Conservation (phyloP, 306 rosid species). For the Pueraria montana region DNA sequence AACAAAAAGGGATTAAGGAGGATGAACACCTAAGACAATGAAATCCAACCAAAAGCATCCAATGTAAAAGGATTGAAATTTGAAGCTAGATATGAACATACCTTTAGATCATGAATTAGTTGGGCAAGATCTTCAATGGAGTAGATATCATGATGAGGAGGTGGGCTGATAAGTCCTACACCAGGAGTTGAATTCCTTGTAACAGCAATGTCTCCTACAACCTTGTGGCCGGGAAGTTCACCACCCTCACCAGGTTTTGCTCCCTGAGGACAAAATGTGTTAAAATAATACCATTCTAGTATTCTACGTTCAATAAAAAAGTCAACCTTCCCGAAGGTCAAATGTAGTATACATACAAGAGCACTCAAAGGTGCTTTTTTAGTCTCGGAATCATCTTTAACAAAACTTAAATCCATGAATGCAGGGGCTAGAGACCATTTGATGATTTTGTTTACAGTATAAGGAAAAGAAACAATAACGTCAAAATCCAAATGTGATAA, state of each 20-base stretch:
- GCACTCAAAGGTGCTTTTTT: background rate
- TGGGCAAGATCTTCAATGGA: constrained; percentile 24
- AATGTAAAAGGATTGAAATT: background rate
- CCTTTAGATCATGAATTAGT: constrained; percentile 32
- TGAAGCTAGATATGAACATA: background rate
- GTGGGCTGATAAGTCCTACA: constrained; percentile 34
- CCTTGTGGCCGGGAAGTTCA: constrained; percentile 29
- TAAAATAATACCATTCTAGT: background rate
- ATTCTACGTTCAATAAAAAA: background rate
- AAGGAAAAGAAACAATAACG: background rate
- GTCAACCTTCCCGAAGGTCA: background rate
- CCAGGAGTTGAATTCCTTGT: constrained; percentile 31
- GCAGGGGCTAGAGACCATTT: background rate
- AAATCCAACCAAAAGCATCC: background rate
- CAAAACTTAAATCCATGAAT: background rate
- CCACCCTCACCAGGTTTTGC: constrained; percentile 27
- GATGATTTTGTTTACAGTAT: background rate
- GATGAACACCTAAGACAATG: background rate
- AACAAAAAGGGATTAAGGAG: background rate
- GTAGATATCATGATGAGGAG: constrained; percentile 23
- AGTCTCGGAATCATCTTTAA: background rate
- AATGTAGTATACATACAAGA: background rate
- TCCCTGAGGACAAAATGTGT: background rate
- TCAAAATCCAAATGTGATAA: constrained; percentile 1
- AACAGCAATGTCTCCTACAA: constrained; percentile 23